These are phyloP conservation scores for Bocquillonia castaneifolia DNA, from an alignment of 441 rosid species.

Conservation along the genomic window DNA sequence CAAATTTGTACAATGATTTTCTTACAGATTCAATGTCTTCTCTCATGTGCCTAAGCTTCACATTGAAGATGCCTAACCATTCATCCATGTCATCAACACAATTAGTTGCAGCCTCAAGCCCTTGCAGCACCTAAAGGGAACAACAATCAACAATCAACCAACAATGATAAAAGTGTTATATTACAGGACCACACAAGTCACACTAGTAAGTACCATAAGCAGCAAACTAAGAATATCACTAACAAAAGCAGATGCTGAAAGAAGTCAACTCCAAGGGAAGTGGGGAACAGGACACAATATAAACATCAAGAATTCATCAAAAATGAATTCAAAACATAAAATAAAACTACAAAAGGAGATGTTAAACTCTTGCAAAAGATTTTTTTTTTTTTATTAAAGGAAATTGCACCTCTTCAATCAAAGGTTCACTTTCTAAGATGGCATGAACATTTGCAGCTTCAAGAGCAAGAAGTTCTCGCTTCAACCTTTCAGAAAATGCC, in stretches of 20 bases:
- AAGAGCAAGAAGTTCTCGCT: conserved; percentile 94
- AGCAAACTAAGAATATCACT: neutral
- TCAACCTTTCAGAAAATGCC: conserved; percentile 97
- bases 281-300: neutral
- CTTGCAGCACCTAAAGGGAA: conserved; percentile 73
- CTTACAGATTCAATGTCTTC: conserved; percentile 96
- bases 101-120: conserved; percentile 90
- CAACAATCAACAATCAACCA: conserved; percentile 23
- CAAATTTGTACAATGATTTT: conserved; percentile 11
- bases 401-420: conserved; percentile 73
- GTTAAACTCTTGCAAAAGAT: conserved; percentile 10
- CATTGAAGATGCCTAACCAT: conserved; percentile 96
- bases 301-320: neutral
- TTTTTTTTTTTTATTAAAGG: neutral
- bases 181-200: neutral
- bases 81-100: conserved; percentile 98
- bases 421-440: conserved; percentile 91
- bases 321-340: neutral
- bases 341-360: neutral
- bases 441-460: conserved; percentile 99
- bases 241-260: neutral
- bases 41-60: conserved; percentile 99
- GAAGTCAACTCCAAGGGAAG: neutral
- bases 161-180: conserved; percentile 1
- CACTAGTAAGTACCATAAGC: neutral